A percentile compares a stretch with the other conserved stretches of the same genome.
phyloP scores from a whole-genome alignment of 306 rosid genomes.

The Dryas octopetala region DNA sequence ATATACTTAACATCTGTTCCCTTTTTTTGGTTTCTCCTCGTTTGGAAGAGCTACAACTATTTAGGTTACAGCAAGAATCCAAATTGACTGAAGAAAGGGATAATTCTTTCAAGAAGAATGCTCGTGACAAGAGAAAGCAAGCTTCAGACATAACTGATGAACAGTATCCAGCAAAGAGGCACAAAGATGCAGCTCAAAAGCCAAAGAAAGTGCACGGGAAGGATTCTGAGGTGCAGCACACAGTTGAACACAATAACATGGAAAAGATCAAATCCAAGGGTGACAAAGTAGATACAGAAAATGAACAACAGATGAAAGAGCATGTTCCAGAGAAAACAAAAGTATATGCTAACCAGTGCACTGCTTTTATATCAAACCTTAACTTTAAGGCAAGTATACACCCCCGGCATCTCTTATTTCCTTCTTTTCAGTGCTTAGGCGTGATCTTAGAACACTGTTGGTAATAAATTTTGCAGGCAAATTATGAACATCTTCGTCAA shows the following conservation, averaged over 20 bases:
- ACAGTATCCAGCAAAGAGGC: constrained; percentile 62
- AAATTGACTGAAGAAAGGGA: constrained; percentile 59
- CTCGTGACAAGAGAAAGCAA: constrained; percentile 68
- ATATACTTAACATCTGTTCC: not conserved
- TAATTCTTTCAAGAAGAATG: constrained; percentile 46
- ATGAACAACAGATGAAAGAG: constrained; percentile 41
- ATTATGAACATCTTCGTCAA: too few species aligned
- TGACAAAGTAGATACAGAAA: constrained; percentile 39
- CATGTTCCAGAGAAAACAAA: constrained; percentile 35
- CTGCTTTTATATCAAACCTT: too few species aligned
- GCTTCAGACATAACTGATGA: constrained; percentile 45
- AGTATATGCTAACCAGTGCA: too few species aligned
- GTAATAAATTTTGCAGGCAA: too few species aligned
- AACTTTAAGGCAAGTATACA: too few species aligned
- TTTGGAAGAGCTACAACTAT: constrained; percentile 65
- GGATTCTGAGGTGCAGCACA: constrained; percentile 38
- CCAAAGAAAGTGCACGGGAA: constrained; percentile 44
- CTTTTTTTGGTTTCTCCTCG: constrained; percentile 64
- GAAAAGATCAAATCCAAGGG: constrained; percentile 39
- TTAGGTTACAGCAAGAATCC: constrained; percentile 66
- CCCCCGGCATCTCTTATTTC: too few species aligned
- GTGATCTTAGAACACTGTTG: too few species aligned
- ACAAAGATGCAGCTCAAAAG: constrained; percentile 47
- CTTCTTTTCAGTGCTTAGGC: too few species aligned
- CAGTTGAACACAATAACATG: constrained; percentile 32